Conservation (phyloP, 2,329 filamentous ascomycete genomes). For the Penicillium sp. region DNA sequence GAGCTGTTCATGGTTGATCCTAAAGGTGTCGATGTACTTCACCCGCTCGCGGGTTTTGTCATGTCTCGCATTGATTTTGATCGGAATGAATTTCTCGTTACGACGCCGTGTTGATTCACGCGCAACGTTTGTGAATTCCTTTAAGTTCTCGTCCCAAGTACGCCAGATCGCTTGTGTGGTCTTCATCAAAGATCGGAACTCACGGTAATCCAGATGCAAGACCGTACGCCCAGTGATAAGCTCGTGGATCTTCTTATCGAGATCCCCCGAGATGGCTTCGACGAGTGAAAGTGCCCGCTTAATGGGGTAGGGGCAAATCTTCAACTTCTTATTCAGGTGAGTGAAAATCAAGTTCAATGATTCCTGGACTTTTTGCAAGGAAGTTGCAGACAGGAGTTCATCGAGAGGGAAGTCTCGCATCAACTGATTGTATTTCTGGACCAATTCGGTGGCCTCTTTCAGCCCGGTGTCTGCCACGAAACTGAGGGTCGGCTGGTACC, state of each 20-base stretch:
- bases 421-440: conserved; percentile 97
- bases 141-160: conserved; percentile 92
- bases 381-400: conserved; percentile 88
- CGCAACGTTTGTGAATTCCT: conserved; percentile 96
- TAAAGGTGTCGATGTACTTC: conserved; percentile 91
- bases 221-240: conserved; percentile 82
- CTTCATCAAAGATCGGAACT: conserved; percentile 83
- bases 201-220: conserved; percentile 87
- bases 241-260: conserved; percentile 82
- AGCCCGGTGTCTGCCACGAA: conserved; percentile 94
- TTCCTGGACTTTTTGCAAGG: conserved; percentile 82
- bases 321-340: conserved; percentile 96
- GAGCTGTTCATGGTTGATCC: conserved; percentile 95
- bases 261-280: conserved; percentile 90
- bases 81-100: conserved; percentile 97
- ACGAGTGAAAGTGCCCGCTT: conserved; percentile 88
- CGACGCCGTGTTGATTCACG: conserved; percentile 90
- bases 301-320: conserved; percentile 94
- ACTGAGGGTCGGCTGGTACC: conserved; percentile 95
- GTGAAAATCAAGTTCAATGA: conserved; percentile 85
- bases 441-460: conserved; percentile 92
- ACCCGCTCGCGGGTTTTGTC: conserved; percentile 85
- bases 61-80: conserved; percentile 90
- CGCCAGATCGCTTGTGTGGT: conserved; percentile 82
- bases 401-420: conserved; percentile 98